A percentile compares a stretch with the other conserved stretches of the same genome.
Conservation (phyloP, 23 red algal genomes). For the Agarophyton chilense region DNA sequence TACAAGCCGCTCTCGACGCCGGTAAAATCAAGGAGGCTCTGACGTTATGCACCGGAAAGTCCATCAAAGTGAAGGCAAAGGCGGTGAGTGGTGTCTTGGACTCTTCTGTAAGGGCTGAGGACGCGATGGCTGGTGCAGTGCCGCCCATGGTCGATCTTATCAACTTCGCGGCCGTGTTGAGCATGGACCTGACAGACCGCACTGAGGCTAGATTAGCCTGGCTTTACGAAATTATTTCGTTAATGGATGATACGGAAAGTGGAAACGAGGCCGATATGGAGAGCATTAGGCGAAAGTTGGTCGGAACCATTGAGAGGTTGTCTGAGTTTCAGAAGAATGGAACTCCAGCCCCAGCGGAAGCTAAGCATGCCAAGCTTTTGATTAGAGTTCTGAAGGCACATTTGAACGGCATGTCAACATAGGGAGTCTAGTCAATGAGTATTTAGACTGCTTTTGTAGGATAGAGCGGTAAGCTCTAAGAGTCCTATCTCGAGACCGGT, state of each 20-base stretch:
- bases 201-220: conserved; percentile 56
- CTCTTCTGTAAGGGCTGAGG: conserved; percentile 23
- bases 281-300: background rate
- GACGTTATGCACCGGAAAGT: conserved; percentile 31
- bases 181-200: conserved; percentile 56
- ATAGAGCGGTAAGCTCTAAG: too few species aligned
- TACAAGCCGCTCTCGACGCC: conserved; percentile 47
- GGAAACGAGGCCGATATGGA: background rate
- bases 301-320: conserved; percentile 23
- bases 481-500: too few species aligned
- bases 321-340: conserved; percentile 61
- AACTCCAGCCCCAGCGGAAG: background rate
- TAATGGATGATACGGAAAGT: conserved; percentile 62
- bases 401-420: conserved; percentile 18
- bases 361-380: conserved; percentile 60
- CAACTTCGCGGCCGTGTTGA: conserved; percentile 48
- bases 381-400: conserved; percentile 62
- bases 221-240: conserved; percentile 63
- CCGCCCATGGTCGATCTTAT: conserved; percentile 18
- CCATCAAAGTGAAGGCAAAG: conserved; percentile 31
- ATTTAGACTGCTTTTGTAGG: too few species aligned
- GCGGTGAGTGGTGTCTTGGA: conserved; percentile 62
- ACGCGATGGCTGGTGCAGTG: conserved; percentile 36
- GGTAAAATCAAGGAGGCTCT: conserved; percentile 33
- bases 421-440: background rate